phyloP scores from a whole-genome alignment of 768 basidiomycete genomes.

The Tremella fuciformis region DNA sequence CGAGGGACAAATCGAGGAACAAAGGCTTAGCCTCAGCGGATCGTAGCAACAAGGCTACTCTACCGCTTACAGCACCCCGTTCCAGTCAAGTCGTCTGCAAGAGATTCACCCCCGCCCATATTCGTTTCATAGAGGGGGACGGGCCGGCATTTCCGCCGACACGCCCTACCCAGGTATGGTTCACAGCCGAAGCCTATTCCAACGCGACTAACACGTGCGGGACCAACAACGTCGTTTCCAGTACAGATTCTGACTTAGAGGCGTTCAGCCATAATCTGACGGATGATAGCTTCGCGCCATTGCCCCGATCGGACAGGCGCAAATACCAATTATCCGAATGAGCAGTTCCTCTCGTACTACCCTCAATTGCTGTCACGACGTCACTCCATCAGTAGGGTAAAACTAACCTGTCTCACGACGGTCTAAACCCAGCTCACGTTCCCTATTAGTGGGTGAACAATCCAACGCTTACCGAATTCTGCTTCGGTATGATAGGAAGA shows the following conservation, averaged over 20 bases:
- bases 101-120: conserved; percentile 71
- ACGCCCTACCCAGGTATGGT: conserved; percentile 61
- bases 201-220: conserved; percentile 65
- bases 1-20: conserved; percentile 64
- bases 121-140: conserved; percentile 61
- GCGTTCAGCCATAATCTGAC: conserved; percentile 81
- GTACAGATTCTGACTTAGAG: conserved; percentile 80
- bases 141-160: conserved; percentile 59
- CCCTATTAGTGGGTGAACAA: conserved; percentile 78
- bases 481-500: conserved; percentile 78
- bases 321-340: conserved; percentile 81
- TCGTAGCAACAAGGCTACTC: conserved; percentile 76
- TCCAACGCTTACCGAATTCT: conserved; percentile 77
- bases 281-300: conserved; percentile 76
- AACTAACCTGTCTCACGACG: conserved; percentile 82
- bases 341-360: conserved; percentile 80
- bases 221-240: conserved; percentile 70
- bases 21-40: conserved; percentile 72
- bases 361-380: conserved; percentile 72
- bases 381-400: conserved; percentile 78
- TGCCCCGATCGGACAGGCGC: conserved; percentile 73
- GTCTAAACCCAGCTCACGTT: conserved; percentile 68
- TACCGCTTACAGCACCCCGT: conserved; percentile 73
- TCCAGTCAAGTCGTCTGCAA: conserved; percentile 76
- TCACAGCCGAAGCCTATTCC: conserved; percentile 67